Evolutionary conservation across 495 filamentous ascomycete species (phyloP), one percentile per base, ranked within the genome.

Genomic region (Thermochaetoides thermophila): DNA sequence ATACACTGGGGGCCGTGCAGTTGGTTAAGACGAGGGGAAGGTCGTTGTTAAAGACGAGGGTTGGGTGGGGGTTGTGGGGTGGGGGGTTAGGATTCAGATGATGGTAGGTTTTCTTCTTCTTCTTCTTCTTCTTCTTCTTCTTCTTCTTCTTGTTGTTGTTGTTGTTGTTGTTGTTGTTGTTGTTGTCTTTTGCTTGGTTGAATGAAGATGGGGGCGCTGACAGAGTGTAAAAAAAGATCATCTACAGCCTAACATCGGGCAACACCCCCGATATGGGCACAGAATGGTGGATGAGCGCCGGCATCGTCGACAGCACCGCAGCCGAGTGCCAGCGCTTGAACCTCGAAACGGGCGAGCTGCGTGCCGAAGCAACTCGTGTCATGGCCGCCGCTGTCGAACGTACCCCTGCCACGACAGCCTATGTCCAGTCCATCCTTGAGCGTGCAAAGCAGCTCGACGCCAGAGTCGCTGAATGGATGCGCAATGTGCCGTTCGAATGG

Each of bases 271-370:
- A 42, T n/a, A 58, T 66, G 52, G 63, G 62, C 10, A 30, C 45
- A 0, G 63, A 68, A n/a, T 69, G 63, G 64, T 72, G 68, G 68
- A 37, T 65, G 7, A 32, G 49, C 31, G 61, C 61, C 27, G 51
- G 53, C 5, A 47, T 57, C 13, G 41, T 50, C 35, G 57, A 67
- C 39, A 38, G 52, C 18, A 46, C 42, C n/a, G 65, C 57, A 5
- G 35, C 53, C 1, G 39, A 47, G 13, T 59, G 55, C 35, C 59
- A 64, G 31, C 49, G 51, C 7, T 44, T 72, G 3, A 59, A 53
- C 43, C 60, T 72, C 25, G 42, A 50, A 17, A 45, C 65, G 5
- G 50, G 59, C 17, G 60, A 67, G 43, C 44, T 69, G 5, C 57
- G 66, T 4, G 56, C 57, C 17, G 60, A 68, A 19, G 52, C 62